Evolutionary conservation across 805 yeast species (phyloP), one percentile per base, ranked within the genome.

Genomic region (Lipomyces sp.): DNA sequence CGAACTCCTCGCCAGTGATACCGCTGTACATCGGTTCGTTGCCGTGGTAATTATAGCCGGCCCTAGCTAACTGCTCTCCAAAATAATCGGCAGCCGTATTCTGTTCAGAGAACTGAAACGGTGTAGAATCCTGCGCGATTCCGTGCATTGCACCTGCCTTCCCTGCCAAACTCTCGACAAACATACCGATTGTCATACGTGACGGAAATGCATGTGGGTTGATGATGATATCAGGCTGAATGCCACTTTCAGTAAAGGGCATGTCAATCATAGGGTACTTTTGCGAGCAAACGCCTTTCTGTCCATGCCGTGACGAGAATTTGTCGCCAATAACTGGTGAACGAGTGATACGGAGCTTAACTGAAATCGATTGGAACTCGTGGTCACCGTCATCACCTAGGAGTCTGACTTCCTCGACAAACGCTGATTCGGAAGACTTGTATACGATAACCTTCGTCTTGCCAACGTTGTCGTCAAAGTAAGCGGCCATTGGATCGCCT

Each of bases 141-240:
- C 99, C 99, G 73, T 95, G 99, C 74, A 95, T 81, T 5, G 97
- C 97, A 78, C 99, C 99, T 4, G 98, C 95, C 79, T 95, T 95
- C 76, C 99, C 99, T n/a, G 99, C 98, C 64, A 95, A 80, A 62
- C 96, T 90, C 80, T 95, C 99, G 59, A 95, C 98, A 80, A 95
- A 95, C 98, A 95, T 95, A 82, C 99, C 99, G 79, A 95, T 94
- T 11, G 99, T 95, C 99, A 95, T 95, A 83, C 99, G 95, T 59
- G 98, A 94, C 73, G 99, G 99, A 94, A 94, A 95, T 72, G 98
- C 99, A 78, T 94, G 99, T 2, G 99, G 99, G 78, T 95, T 95
- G 76, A 95, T 95, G 76, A 95, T 95, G 73, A 95, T 90, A 80
- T 95, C 99, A 1, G 99, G 99, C 78, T 90, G 97, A 69, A 95